phyloP scores from a whole-genome alignment of 2,329 filamentous ascomycete genomes.

The Lasiodiplodia theobromae region DNA sequence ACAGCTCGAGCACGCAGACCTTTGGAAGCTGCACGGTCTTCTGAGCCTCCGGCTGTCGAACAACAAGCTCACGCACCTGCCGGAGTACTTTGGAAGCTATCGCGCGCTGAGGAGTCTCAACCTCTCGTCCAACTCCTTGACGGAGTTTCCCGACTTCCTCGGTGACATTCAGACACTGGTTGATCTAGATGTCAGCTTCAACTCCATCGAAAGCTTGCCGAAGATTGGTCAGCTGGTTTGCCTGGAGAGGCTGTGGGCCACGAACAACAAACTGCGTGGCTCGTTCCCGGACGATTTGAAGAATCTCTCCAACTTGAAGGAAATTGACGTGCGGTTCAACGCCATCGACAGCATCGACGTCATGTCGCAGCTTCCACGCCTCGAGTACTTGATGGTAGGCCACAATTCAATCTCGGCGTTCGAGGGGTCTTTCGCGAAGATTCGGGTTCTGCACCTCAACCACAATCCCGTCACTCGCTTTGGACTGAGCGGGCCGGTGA shows the following conservation, averaged over 20 bases:
- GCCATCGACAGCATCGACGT: conserved; percentile 86
- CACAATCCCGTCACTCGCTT: conserved; percentile 96
- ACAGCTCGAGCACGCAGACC: conserved; percentile 82
- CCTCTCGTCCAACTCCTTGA: conserved; percentile 90
- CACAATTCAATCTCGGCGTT: conserved; percentile 94
- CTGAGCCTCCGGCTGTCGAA: conserved; percentile 93
- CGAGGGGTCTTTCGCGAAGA: conserved; percentile 82
- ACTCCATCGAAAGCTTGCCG: conserved; percentile 80
- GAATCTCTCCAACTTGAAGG: conserved; percentile 78
- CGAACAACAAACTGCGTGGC: conserved; percentile 87
- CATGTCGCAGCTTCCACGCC: conserved; percentile 79
- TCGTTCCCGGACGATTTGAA: conserved; percentile 76
- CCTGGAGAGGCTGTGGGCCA: conserved; percentile 90
- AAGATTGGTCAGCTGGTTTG: conserved; percentile 80
- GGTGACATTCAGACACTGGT: conserved; percentile 83
- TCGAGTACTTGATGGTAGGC: conserved; percentile 88
- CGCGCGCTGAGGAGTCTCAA: conserved; percentile 82
- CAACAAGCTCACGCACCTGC: conserved; percentile 82
- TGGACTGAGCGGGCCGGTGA: conserved; percentile 77
- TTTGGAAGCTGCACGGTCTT: conserved; percentile 76
- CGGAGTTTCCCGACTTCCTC: conserved; percentile 83
- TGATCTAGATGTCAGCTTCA: conserved; percentile 97
- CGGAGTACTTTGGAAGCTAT: conserved; percentile 83
- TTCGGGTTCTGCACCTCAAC: conserved; percentile 86
- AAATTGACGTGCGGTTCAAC: conserved; percentile 96